These are phyloP conservation scores for Eimeria acervulina DNA, from an alignment of 169 alveolate genomes.

Conservation along the genomic window DNA sequence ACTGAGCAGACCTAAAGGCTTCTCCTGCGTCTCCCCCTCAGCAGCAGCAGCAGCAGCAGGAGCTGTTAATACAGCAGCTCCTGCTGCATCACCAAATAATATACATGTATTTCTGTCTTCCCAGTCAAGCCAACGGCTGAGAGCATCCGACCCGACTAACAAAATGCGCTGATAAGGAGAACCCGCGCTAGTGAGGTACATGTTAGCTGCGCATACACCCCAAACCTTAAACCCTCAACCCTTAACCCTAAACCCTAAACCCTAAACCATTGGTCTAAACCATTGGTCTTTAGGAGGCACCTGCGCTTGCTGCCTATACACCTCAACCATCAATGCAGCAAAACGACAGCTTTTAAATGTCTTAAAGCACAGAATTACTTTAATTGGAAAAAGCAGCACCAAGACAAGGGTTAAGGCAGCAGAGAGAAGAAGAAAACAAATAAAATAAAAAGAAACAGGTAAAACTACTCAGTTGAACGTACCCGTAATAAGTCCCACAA, in stretches of 20 bases:
- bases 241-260: background rate
- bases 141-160: slow-evolving; percentile 87
- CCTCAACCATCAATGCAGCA: background rate
- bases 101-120: slow-evolving; percentile 87
- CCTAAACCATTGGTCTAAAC: background rate
- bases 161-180: slow-evolving; percentile 81
- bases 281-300: background rate
- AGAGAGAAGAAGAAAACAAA: background rate
- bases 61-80: slow-evolving; percentile 79
- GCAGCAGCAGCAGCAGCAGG: slow-evolving; percentile 41
- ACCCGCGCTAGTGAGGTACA: slow-evolving; percentile 53
- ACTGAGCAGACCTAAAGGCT: slow-evolving; percentile 63
- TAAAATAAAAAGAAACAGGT: background rate
- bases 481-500: slow-evolving; percentile 87
- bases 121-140: slow-evolving; percentile 88
- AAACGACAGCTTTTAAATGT: too few relatives aligned
- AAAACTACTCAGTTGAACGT: background rate
- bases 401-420: background rate
- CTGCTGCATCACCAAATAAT: slow-evolving; percentile 88
- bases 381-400: background rate
- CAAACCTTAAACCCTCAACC: background rate
- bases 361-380: too few relatives aligned
- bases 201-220: slow-evolving; percentile 52
- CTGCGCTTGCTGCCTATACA: too few relatives aligned
- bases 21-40: background rate